Evolutionary conservation across 176 grass and related monocot species (phyloP).

Genomic region (Oryza brachyantha): DNA sequence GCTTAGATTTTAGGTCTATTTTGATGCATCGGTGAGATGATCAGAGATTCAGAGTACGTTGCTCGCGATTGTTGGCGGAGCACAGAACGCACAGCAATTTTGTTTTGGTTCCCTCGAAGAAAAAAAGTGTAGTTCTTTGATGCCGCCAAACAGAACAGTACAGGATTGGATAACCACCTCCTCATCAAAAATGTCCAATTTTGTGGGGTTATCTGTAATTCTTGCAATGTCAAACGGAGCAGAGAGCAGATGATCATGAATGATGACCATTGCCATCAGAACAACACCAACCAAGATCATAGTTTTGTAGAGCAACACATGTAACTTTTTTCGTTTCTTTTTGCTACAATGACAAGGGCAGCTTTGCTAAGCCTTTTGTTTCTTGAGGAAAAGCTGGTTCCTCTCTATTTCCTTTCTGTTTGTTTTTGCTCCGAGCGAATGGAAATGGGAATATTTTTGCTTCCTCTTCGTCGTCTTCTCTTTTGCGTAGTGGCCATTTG

Average conservation of each 20-base stretch:
- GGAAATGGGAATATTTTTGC: conserved; percentile 52
- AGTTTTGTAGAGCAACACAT: not conserved
- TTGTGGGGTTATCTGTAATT: conserved; percentile 29
- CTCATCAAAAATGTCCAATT: conserved; percentile 12
- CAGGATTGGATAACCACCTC: conserved; percentile 1
- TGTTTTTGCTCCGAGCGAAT: conserved; percentile 28
- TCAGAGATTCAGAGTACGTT: not conserved
- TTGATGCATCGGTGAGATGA: not conserved
- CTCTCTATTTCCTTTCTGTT: not conserved
- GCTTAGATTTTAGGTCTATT: conserved; percentile 23
- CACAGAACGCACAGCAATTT: conserved; percentile 36
- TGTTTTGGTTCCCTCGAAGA: conserved; percentile 30
- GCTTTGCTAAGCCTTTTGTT: conserved; percentile 29
- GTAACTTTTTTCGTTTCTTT: not conserved
- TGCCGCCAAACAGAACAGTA: conserved; percentile 19
- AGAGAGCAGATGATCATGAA: not conserved
- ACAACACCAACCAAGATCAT: not conserved
- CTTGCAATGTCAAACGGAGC: conserved; percentile 18
- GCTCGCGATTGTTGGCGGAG: not conserved
- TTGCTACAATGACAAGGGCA: conserved; percentile 11
- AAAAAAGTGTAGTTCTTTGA: conserved; percentile 15
- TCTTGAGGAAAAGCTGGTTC: conserved; percentile 39
- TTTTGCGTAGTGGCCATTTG: conserved; percentile 22
- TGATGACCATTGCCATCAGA: not conserved
- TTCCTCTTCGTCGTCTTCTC: not conserved